These are phyloP conservation scores for Hsuehochloa calcarea DNA, from an alignment of 176 grass and related monocot species.

Conservation along the genomic window DNA sequence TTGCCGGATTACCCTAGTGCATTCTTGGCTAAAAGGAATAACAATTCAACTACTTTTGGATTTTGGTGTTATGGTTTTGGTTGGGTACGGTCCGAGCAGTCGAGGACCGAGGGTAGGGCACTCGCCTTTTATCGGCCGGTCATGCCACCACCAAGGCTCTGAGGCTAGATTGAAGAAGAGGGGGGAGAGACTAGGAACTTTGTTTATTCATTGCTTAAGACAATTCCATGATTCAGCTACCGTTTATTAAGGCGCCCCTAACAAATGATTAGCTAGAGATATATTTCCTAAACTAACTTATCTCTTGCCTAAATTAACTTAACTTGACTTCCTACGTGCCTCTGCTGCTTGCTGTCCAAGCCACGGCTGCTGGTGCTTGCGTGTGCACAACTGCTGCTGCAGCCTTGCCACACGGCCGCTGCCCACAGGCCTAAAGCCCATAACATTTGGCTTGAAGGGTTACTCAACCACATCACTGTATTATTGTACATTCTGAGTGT, in stretches of 20 bases:
- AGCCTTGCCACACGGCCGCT: neutral
- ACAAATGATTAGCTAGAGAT: neutral
- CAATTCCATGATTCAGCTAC: neutral
- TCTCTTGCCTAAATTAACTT: neutral
- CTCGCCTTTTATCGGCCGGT: neutral
- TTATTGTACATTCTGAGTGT: neutral
- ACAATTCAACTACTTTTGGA: neutral
- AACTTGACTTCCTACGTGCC: neutral
- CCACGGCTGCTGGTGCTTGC: neutral
- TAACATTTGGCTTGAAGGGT: neutral
- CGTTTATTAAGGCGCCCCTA: neutral
- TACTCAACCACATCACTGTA: neutral
- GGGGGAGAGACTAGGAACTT: no score
- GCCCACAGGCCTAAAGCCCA: neutral
- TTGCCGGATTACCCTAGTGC: neutral
- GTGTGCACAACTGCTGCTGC: neutral
- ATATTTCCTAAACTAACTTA: neutral
- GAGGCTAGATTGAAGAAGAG: no score
- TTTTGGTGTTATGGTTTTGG: neutral
- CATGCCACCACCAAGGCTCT: no score
- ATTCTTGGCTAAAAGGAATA: neutral
- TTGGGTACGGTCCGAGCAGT: neutral
- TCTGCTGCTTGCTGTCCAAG: neutral
- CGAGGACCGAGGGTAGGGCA: neutral
- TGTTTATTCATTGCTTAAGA: neutral